These are phyloP conservation scores for Thermoascus crustaceus DNA, from an alignment of 2,329 filamentous ascomycete genomes.

Conservation along the genomic window DNA sequence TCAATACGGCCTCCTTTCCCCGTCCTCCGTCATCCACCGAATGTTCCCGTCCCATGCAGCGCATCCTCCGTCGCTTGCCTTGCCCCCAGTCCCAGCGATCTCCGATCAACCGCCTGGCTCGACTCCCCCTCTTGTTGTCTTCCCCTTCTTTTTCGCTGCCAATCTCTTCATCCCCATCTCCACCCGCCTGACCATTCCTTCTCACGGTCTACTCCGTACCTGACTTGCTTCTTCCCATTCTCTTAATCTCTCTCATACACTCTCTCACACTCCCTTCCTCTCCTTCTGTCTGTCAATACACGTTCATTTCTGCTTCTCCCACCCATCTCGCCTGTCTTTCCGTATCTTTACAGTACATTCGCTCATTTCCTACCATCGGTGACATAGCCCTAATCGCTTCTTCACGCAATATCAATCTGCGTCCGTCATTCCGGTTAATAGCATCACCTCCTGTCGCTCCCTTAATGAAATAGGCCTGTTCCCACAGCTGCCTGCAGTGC, in stretches of 20 bases:
- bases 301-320: slow-evolving; percentile 9
- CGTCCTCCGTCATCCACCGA: background rate
- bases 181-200: too few species aligned
- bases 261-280: slow-evolving; percentile 7
- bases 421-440: too few species aligned
- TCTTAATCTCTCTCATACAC: slow-evolving; percentile 13
- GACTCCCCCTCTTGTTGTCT: slow-evolving; percentile 4
- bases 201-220: slow-evolving; percentile 6
- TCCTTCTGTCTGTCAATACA: slow-evolving; percentile 6
- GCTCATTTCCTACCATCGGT: background rate
- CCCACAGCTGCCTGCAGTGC: slow-evolving; percentile 11
- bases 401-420: too few species aligned
- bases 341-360: background rate
- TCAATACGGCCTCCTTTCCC: background rate
- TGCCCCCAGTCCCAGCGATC: background rate
- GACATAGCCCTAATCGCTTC: too few species aligned
- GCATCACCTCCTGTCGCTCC: slow-evolving; percentile 3
- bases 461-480: slow-evolving; percentile 9
- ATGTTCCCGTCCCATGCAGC: slow-evolving; percentile 1
- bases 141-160: slow-evolving; percentile 2
- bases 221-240: slow-evolving; percentile 13
- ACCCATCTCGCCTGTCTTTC: background rate
- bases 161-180: slow-evolving; percentile 11
- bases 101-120: background rate
- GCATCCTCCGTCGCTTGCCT: slow-evolving; percentile 1